Conservation (phyloP, 2,329 filamentous ascomycete genomes). For the Fusarium vanettenii region DNA sequence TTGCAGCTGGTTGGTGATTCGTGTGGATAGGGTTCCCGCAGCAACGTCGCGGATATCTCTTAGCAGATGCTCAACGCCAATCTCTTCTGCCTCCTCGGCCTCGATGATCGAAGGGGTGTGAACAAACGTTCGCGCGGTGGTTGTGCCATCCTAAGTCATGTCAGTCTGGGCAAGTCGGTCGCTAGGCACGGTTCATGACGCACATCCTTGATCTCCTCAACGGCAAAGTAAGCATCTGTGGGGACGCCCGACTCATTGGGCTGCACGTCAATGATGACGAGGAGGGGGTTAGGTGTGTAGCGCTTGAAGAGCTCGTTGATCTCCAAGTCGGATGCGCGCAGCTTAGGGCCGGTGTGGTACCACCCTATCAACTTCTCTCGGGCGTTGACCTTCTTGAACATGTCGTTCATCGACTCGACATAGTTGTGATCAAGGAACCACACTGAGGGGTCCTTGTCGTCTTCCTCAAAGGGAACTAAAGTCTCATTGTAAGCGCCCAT, state of each 20-base stretch:
- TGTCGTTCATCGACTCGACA: constrained; percentile 99
- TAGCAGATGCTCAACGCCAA: constrained; percentile 96
- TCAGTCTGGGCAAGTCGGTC: constrained; percentile 2
- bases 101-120: constrained; percentile 99
- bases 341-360: constrained; percentile 98
- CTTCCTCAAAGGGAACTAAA: constrained; percentile 96
- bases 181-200: constrained; percentile 47
- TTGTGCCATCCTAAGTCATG: constrained; percentile 86
- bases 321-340: constrained; percentile 95
- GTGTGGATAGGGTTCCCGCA: constrained; percentile 93
- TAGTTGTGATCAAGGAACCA: constrained; percentile 99
- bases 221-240: constrained; percentile 98
- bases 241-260: constrained; percentile 98
- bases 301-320: constrained; percentile 99
- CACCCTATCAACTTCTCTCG: constrained; percentile 98
- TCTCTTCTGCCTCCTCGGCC: constrained; percentile 98
- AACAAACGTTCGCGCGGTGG: constrained; percentile 96
- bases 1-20: constrained; percentile 97
- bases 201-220: constrained; percentile 99
- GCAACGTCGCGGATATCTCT: constrained; percentile 98
- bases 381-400: constrained; percentile 99
- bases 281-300: constrained; percentile 94
- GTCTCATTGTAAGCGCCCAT: constrained; percentile 26
- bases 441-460: constrained; percentile 97
- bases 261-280: constrained; percentile 98